Conservation (phyloP, 2,329 filamentous ascomycete genomes). For the Hymenoscyphus linearis region DNA sequence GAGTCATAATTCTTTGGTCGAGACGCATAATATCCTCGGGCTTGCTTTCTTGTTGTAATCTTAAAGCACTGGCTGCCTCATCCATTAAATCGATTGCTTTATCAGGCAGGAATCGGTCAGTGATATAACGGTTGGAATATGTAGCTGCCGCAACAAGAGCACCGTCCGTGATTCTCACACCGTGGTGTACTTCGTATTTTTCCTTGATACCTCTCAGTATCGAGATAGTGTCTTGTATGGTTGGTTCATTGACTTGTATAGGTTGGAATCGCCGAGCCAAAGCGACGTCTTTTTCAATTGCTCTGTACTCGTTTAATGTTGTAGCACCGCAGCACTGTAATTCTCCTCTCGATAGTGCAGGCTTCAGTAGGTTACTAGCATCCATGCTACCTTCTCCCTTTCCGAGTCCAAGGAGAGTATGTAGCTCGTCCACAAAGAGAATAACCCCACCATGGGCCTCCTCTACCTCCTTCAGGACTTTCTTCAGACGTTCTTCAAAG, state of each 20-base stretch:
- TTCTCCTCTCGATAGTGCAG: conserved; percentile 85
- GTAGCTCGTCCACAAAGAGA: conserved; percentile 90
- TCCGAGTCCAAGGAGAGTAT: conserved; percentile 84
- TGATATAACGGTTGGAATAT: conserved; percentile 93
- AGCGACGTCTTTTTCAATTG: conserved; percentile 94
- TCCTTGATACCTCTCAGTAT: conserved; percentile 96
- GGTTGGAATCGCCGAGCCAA: conserved; percentile 90
- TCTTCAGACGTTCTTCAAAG: conserved; percentile 90
- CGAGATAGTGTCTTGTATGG: conserved; percentile 87
- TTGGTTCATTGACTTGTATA: conserved; percentile 87
- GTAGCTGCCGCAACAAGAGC: conserved; percentile 88
- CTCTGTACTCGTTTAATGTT: conserved; percentile 84
- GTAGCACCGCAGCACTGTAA: conserved; percentile 95
- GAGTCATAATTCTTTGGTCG: conserved; percentile 93
- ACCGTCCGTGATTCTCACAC: conserved; percentile 88
- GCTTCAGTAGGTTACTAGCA: conserved; percentile 90
- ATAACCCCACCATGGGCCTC: conserved; percentile 86
- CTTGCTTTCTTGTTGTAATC: conserved; percentile 93
- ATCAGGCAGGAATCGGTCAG: conserved; percentile 90
- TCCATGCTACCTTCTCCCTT: conserved; percentile 97
- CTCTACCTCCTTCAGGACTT: conserved; percentile 80
- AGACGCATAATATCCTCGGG: conserved; percentile 90
- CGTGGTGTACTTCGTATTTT: conserved; percentile 95
- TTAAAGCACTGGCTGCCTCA: conserved; percentile 84
- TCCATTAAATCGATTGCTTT: conserved; percentile 97